phyloP scores from a whole-genome alignment of 306 rosid species.

The Argentina anserina region DNA sequence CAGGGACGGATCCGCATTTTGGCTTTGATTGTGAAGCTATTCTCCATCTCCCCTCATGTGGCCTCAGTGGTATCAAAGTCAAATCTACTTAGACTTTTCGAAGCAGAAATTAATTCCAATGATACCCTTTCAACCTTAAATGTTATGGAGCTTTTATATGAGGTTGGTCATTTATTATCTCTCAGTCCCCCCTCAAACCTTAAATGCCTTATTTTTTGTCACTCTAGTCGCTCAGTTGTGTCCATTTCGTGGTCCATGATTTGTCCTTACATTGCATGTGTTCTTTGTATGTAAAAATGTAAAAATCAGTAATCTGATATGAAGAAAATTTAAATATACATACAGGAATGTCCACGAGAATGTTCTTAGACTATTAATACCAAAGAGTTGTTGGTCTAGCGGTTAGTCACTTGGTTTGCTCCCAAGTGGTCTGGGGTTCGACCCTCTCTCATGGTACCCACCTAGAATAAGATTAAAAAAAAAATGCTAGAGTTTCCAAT shows the following conservation, averaged over 20 bases:
- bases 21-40: conserved; percentile 85
- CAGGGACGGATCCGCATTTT: conserved; percentile 89
- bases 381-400: too few relatives aligned
- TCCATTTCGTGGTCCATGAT: not conserved
- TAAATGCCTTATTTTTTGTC: not conserved
- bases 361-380: conserved; percentile 1
- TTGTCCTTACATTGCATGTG: not conserved
- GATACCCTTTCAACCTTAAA: conserved; percentile 78
- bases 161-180: conserved; percentile 45
- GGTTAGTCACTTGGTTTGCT: too few relatives aligned
- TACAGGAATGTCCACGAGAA: not conserved
- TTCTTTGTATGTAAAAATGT: too few relatives aligned
- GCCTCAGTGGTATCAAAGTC: conserved; percentile 59
- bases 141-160: conserved; percentile 87
- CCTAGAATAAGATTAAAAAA: too few relatives aligned
- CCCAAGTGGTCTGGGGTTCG: too few relatives aligned
- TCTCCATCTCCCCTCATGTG: conserved; percentile 65
- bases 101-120: conserved; percentile 57
- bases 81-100: conserved; percentile 63
- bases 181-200: not conserved
- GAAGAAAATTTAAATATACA: not conserved
- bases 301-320: not conserved
- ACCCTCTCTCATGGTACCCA: too few relatives aligned
- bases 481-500: too few relatives aligned
- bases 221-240: not conserved